A percentile compares a stretch with the other conserved stretches of the same genome.
phyloP scores from a whole-genome alignment of 768 basidiomycete species.

The Scleroderma bovista region DNA sequence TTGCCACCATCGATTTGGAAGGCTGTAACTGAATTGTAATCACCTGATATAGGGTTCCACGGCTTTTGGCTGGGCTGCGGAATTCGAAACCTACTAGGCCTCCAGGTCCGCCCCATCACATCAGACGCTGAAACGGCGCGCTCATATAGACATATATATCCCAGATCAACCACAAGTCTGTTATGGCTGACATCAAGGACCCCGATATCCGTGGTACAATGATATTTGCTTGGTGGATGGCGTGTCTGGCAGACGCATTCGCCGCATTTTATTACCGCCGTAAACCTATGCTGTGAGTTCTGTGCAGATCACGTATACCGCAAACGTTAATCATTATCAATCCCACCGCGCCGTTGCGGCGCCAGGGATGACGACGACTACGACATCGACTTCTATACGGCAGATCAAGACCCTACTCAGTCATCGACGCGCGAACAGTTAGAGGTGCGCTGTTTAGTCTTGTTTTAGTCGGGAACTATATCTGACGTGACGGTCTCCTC shows the following conservation, averaged over 20 bases:
- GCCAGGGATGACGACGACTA: conserved; percentile 78
- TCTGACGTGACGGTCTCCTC: conserved; percentile 8
- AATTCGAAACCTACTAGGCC: conserved; percentile 72
- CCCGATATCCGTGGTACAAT: conserved; percentile 74
- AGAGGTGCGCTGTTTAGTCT: conserved; percentile 45
- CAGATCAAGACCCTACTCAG: conserved; percentile 52
- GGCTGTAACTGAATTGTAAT: conserved; percentile 12
- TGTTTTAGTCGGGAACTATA: background rate
- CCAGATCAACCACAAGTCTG: conserved; percentile 82
- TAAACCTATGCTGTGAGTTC: conserved; percentile 66
- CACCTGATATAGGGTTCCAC: conserved; percentile 55
- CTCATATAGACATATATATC: conserved; percentile 3
- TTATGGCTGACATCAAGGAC: conserved; percentile 67
- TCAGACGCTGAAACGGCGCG: background rate
- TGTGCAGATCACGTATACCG: conserved; percentile 6
- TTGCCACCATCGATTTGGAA: conserved; percentile 8
- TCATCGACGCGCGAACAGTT: conserved; percentile 74
- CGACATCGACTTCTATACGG: conserved; percentile 83
- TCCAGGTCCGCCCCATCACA: conserved; percentile 44
- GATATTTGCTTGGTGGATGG: conserved; percentile 95
- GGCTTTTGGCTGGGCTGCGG: conserved; percentile 80
- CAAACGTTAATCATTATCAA: conserved; percentile 15
- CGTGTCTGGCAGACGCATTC: conserved; percentile 80
- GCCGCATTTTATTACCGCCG: conserved; percentile 78
- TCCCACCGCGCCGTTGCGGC: background rate